phyloP scores from a whole-genome alignment of 371 early-diverging fungal species.

The Saksenaea vasiformis region DNA sequence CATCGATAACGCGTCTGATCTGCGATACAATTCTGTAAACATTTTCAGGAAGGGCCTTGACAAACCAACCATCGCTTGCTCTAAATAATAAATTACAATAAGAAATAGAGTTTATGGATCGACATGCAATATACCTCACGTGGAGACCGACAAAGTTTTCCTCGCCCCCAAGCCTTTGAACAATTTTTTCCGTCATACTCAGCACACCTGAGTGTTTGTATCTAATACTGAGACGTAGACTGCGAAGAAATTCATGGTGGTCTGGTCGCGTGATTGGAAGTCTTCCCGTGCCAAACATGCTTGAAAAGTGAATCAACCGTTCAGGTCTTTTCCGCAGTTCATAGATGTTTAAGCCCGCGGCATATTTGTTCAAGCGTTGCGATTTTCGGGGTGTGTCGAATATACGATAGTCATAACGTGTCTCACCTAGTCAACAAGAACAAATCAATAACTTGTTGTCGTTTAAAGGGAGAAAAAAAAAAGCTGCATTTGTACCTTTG shows the following conservation, averaged over 20 bases:
- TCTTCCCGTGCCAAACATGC: conserved; percentile 52
- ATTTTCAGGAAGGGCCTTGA: conserved; percentile 41
- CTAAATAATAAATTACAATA: conserved; percentile 15
- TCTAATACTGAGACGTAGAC: conserved; percentile 39
- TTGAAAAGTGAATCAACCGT: conserved; percentile 49
- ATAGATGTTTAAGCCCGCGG: conserved; percentile 38
- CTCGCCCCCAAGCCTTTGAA: conserved; percentile 50
- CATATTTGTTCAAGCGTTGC: conserved; percentile 44
- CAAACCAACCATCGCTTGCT: conserved; percentile 61
- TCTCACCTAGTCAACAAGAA: conserved; percentile 20
- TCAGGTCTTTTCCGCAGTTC: conserved; percentile 30
- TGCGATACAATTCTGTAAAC: conserved; percentile 31
- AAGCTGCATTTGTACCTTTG: conserved; percentile 27
- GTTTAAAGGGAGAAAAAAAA: no score
- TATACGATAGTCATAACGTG: conserved; percentile 53
- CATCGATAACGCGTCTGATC: conserved; percentile 18
- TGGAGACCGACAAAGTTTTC: conserved; percentile 59
- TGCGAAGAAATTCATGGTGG: conserved; percentile 36
- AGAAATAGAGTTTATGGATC: neutral
- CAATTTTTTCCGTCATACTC: conserved; percentile 45
- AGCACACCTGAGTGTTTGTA: conserved; percentile 51
- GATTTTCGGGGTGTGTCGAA: conserved; percentile 43
- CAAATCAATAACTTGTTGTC: neutral
- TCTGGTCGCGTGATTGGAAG: conserved; percentile 44
- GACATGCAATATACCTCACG: conserved; percentile 30